Evolutionary conservation across 2,329 filamentous ascomycete genomes (phyloP).

Genomic region (Phialophora tarda): DNA sequence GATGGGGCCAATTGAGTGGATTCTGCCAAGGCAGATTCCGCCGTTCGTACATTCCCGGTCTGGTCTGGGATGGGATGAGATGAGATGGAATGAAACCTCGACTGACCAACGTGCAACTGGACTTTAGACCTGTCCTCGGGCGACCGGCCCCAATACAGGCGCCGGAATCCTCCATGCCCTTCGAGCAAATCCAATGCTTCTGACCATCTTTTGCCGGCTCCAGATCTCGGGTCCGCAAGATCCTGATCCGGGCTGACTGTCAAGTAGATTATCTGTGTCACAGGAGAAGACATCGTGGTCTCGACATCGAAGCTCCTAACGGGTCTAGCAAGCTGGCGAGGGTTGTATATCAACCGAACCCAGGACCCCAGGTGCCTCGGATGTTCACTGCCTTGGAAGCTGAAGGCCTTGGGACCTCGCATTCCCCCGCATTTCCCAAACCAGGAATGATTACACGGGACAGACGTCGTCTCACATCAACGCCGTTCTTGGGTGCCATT

Average conservation of each 20-base stretch:
- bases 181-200: conserved; percentile 37
- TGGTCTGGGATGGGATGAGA: neutral
- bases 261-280: conserved; percentile 29
- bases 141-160: conserved; percentile 44
- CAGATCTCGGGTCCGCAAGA: conserved; percentile 10
- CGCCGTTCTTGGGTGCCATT: neutral
- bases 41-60: neutral
- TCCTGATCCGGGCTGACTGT: conserved; percentile 18
- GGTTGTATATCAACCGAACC: neutral
- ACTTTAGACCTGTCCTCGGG: conserved; percentile 42
- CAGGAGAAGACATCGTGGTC: conserved; percentile 2
- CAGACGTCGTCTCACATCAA: neutral
- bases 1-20: neutral
- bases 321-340: neutral
- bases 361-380: neutral
- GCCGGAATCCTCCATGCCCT: conserved; percentile 38
- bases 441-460: neutral
- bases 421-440: conserved; percentile 2
- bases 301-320: neutral
- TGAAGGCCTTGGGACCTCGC: neutral
- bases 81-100: neutral
- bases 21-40: neutral
- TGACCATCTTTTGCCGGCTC: conserved; percentile 38
- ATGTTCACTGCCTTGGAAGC: conserved; percentile 7
- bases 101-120: conserved; percentile 44